phyloP scores from a whole-genome alignment of 805 yeast species.

The Jamesozyma hellenica region DNA sequence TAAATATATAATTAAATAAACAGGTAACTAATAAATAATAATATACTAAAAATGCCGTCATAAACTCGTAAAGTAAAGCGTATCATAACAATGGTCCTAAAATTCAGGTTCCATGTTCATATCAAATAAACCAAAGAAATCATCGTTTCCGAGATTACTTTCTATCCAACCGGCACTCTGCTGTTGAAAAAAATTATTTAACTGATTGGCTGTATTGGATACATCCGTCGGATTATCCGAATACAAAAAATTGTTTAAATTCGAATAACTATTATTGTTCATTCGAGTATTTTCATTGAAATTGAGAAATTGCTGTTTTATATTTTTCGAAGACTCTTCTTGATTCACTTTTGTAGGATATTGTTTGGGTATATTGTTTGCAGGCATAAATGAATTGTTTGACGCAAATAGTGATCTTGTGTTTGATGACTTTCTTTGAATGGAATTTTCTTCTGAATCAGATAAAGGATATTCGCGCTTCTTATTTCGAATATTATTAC shows the following conservation, averaged over 20 bases:
- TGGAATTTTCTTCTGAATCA: neutral
- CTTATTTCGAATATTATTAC: neutral
- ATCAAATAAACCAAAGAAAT: conserved; percentile 90
- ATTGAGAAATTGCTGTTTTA: neutral
- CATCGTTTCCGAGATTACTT: conserved; percentile 55
- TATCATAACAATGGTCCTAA: conserved; percentile 14
- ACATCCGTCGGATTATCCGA: neutral
- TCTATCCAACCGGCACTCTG: conserved; percentile 83
- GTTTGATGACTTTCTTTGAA: neutral
- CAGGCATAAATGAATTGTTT: neutral
- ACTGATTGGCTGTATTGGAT: conserved; percentile 3
- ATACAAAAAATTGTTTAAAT: neutral
- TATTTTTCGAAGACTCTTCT: neutral
- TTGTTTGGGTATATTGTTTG: neutral
- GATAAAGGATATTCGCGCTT: neutral
- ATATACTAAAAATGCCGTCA: no score
- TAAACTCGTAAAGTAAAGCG: neutral
- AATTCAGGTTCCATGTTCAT: conserved; percentile 62
- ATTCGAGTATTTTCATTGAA: neutral
- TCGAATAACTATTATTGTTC: neutral
- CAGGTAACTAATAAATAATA: neutral
- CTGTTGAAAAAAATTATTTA: conserved; percentile 63
- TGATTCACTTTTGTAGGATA: neutral
- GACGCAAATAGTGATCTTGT: neutral
- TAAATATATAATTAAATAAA: conserved; percentile 1